Conservation (phyloP, 306 rosid genomes). For the Ammopiptanthus mongolicus region DNA sequence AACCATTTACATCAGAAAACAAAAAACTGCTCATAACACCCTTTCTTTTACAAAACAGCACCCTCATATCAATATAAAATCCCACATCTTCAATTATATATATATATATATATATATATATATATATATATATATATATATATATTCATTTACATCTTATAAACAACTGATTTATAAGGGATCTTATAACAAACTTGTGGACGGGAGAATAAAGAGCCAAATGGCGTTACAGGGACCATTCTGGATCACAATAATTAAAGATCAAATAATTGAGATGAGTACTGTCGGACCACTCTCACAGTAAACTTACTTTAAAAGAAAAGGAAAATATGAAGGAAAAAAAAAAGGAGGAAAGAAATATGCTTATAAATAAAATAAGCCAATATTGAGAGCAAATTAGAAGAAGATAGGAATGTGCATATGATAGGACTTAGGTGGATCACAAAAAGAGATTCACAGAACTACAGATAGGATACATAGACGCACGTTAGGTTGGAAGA, state of each 20-base stretch:
- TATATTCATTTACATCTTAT: too few relatives aligned
- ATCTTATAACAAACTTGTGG: constrained; percentile 22
- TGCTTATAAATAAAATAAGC: not conserved
- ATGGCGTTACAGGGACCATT: constrained; percentile 39
- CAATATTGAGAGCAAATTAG: not conserved
- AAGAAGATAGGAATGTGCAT: constrained; percentile 24
- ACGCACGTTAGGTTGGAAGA: constrained; percentile 10
- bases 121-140: too few relatives aligned
- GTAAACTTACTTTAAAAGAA: constrained; percentile 4
- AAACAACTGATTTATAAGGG: not conserved
- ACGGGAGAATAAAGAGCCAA: constrained; percentile 37
- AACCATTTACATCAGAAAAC: too few relatives aligned
- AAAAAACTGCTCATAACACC: too few relatives aligned
- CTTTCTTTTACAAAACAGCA: too few relatives aligned
- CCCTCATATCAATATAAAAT: too few relatives aligned
- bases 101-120: too few relatives aligned
- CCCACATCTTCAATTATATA: too few relatives aligned
- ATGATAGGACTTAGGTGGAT: constrained; percentile 12
- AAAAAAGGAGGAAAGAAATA: not conserved
- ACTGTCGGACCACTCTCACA: constrained; percentile 42
- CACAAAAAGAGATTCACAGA: constrained; percentile 6
- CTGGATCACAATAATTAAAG: constrained; percentile 34
- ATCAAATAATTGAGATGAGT: constrained; percentile 41
- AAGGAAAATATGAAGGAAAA: not conserved
- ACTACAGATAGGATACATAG: constrained; percentile 23